phyloP scores from a whole-genome alignment of 305 asterid species.

The Rubia peregrina region DNA sequence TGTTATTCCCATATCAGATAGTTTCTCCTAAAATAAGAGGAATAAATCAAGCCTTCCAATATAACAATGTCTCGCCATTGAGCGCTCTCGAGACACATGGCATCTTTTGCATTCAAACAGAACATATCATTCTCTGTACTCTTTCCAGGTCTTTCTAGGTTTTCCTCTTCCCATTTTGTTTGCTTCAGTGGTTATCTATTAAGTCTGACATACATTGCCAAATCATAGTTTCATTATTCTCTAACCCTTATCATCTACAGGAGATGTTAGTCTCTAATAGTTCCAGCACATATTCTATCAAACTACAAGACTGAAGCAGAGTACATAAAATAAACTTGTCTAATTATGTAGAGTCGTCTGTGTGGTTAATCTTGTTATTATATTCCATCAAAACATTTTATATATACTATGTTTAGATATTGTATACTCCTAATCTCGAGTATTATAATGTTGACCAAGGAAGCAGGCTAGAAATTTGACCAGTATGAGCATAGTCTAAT shows the following conservation, averaged over 20 bases:
- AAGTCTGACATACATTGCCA: not conserved
- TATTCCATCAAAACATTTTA: too few species aligned
- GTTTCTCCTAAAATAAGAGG: not conserved
- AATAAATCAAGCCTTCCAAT: not conserved
- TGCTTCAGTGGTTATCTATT: not conserved
- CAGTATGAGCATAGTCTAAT: too few species aligned
- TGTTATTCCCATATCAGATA: constrained; percentile 14
- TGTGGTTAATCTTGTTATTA: too few species aligned
- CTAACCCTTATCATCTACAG: not conserved
- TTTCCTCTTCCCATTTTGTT: not conserved
- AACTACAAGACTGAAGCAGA: not conserved
- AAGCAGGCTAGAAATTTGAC: too few species aligned
- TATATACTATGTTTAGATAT: too few species aligned
- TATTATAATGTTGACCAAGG: too few species aligned
- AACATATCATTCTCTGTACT: not conserved
- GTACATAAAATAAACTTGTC: too few species aligned
- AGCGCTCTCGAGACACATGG: not conserved
- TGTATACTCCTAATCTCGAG: too few species aligned
- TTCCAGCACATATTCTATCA: not conserved
- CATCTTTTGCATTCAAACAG: not conserved
- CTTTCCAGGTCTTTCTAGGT: not conserved
- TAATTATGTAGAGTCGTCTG: too few species aligned
- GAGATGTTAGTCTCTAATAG: not conserved
- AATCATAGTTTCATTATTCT: not conserved
- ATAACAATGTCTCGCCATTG: not conserved